phyloP scores from a whole-genome alignment of 306 rosid species.

The Sindora glabra region DNA sequence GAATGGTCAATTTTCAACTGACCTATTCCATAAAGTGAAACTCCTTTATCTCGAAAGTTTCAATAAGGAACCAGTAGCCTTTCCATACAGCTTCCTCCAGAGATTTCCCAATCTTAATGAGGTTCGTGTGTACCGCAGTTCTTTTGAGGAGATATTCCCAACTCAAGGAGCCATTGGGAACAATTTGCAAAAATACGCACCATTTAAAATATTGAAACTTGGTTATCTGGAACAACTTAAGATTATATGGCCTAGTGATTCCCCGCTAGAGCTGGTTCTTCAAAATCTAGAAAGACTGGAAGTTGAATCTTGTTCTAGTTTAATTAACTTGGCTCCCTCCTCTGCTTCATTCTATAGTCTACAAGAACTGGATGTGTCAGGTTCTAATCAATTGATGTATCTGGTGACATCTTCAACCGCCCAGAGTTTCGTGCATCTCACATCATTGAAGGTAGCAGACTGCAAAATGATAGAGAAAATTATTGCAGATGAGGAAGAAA shows the following conservation, averaged over 20 bases:
- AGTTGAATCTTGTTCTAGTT: background rate
- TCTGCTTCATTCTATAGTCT: background rate
- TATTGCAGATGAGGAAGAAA: background rate
- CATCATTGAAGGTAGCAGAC: background rate
- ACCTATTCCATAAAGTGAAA: background rate
- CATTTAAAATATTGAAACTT: background rate
- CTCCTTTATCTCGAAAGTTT: background rate
- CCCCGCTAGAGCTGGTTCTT: background rate
- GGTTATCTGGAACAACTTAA: background rate
- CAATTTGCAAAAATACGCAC: background rate
- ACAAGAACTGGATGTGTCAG: background rate
- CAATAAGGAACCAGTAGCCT: too few species aligned
- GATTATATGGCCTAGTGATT: background rate
- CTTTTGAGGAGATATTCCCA: background rate
- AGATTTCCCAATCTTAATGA: background rate
- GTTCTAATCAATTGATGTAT: background rate
- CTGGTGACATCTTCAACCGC: background rate
- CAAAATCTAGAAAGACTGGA: background rate
- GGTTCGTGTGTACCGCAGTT: background rate
- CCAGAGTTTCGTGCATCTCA: background rate
- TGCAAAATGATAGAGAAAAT: background rate
- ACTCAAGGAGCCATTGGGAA: too few species aligned
- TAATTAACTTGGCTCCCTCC: background rate
- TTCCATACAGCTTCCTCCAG: background rate
- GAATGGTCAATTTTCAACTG: background rate